A percentile compares a stretch with the other conserved stretches of the same genome.
These are phyloP conservation scores for Chaetomium sp. DNA, from an alignment of 2,329 filamentous ascomycete genomes.

Conservation along the genomic window DNA sequence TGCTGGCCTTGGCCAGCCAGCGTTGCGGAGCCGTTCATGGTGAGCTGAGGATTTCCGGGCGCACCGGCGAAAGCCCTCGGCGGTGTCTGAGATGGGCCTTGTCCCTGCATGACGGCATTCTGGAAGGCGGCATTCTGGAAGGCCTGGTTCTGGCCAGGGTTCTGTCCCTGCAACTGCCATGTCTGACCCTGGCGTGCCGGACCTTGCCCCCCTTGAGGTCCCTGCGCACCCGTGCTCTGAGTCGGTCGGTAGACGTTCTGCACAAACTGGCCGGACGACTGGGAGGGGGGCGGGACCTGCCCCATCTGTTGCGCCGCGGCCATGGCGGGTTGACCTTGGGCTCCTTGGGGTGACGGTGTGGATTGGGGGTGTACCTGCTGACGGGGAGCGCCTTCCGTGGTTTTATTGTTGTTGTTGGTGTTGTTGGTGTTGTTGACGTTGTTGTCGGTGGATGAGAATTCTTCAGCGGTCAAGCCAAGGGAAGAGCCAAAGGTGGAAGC, in stretches of 20 bases:
- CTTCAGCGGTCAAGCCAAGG: slow-evolving; percentile 39
- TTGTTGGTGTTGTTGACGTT: background rate
- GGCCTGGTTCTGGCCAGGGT: slow-evolving; percentile 16
- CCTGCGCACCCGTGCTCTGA: slow-evolving; percentile 25
- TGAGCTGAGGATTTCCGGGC: slow-evolving; percentile 22
- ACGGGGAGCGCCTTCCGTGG: slow-evolving; percentile 6
- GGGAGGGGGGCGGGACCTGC: slow-evolving; percentile 26
- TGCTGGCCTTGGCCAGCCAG: slow-evolving; percentile 22
- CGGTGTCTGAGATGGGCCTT: slow-evolving; percentile 15
- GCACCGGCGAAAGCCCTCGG: slow-evolving; percentile 20
- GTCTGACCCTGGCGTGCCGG: slow-evolving; percentile 20
- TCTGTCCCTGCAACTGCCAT: slow-evolving; percentile 31
- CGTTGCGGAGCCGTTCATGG: slow-evolving; percentile 23
- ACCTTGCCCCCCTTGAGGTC: slow-evolving; percentile 14
- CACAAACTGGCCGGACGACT: slow-evolving; percentile 25
- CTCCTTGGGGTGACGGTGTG: background rate
- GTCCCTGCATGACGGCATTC: slow-evolving; percentile 10
- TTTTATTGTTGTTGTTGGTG: slow-evolving; percentile 14
- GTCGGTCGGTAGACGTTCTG: slow-evolving; percentile 35
- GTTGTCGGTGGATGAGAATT: slow-evolving; percentile 25
- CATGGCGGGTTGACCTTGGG: slow-evolving; percentile 17
- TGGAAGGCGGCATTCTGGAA: slow-evolving; percentile 16
- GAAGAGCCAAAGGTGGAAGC: slow-evolving; percentile 57
- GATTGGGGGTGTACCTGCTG: slow-evolving; percentile 17
- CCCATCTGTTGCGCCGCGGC: slow-evolving; percentile 19